A percentile compares a stretch with the other conserved stretches of the same genome.
phyloP scores from a whole-genome alignment of 495 filamentous ascomycete species.

The Tricharina praecox region DNA sequence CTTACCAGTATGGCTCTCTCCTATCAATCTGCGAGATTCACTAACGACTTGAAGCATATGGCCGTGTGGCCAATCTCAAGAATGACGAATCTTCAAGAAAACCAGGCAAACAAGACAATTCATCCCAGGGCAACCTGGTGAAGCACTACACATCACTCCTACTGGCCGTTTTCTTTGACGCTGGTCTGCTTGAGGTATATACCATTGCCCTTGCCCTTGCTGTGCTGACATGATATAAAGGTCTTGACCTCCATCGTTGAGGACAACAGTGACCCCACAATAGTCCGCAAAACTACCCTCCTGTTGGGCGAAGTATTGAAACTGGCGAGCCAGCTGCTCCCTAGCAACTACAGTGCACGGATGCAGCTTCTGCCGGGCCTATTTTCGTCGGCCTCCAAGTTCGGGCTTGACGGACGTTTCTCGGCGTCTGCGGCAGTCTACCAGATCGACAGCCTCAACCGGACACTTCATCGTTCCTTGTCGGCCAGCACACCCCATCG shows the following conservation, averaged over 20 bases:
- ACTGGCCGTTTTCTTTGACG: constrained; percentile 67
- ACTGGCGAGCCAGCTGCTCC: constrained; percentile 68
- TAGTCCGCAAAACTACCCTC: constrained; percentile 77
- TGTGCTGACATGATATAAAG: constrained; percentile 24
- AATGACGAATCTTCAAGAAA: constrained; percentile 33
- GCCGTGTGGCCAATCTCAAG: constrained; percentile 76
- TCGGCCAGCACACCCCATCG: constrained; percentile 18
- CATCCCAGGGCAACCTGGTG: constrained; percentile 61
- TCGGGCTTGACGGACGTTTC: constrained; percentile 53
- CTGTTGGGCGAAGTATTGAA: constrained; percentile 81
- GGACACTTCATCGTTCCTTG: constrained; percentile 69
- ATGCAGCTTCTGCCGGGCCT: constrained; percentile 74
- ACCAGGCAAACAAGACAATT: constrained; percentile 37
- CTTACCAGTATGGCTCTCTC: constrained; percentile 43
- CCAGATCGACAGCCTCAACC: constrained; percentile 92
- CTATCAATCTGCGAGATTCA: constrained; percentile 2
- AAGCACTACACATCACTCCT: constrained; percentile 88
- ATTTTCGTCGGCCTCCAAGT: constrained; percentile 55
- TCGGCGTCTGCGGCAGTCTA: constrained; percentile 75
- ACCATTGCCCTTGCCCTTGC: neutral
- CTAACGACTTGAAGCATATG: constrained; percentile 40
- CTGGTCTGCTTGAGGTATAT: constrained; percentile 55
- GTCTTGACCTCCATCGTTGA: constrained; percentile 48
- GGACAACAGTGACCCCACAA: constrained; percentile 51
- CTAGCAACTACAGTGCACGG: constrained; percentile 55